Conservation (phyloP, 176 grass and related monocot genomes). For the Zea luxurians region DNA sequence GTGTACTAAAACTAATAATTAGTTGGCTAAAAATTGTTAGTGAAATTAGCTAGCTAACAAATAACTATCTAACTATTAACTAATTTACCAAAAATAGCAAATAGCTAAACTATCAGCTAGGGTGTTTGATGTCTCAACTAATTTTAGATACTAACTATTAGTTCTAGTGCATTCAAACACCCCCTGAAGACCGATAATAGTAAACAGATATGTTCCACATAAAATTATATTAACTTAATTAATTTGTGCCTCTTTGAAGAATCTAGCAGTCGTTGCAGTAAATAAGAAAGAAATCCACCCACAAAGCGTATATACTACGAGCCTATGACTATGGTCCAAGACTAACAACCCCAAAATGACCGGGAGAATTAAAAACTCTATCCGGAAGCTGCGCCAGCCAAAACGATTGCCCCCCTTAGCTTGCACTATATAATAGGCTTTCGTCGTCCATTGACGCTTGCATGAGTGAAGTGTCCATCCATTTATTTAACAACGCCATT, state of each 20-base stretch:
- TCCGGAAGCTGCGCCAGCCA: neutral
- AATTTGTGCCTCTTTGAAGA: neutral
- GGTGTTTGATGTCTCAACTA: too few relatives aligned
- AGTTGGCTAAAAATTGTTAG: too few relatives aligned
- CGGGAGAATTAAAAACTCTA: neutral
- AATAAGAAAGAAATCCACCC: neutral
- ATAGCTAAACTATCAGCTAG: too few relatives aligned
- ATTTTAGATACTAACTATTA: too few relatives aligned
- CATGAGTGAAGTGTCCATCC: neutral
- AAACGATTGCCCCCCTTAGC: slow-evolving; percentile 17
- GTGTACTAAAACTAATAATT: too few relatives aligned
- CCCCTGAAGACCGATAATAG: too few relatives aligned
- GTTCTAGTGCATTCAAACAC: too few relatives aligned
- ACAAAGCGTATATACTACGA: neutral
- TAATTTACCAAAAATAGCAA: too few relatives aligned
- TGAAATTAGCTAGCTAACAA: too few relatives aligned
- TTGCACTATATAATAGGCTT: neutral
- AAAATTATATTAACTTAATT: too few relatives aligned
- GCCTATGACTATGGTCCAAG: neutral
- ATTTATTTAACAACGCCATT: slow-evolving; percentile 24
- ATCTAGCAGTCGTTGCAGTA: neutral
- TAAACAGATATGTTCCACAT: too few relatives aligned
- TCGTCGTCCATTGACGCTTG: neutral
- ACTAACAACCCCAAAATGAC: neutral
- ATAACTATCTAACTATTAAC: too few relatives aligned